Conservation (phyloP, 768 basidiomycete species). For the Boletus rubroflammeus region DNA sequence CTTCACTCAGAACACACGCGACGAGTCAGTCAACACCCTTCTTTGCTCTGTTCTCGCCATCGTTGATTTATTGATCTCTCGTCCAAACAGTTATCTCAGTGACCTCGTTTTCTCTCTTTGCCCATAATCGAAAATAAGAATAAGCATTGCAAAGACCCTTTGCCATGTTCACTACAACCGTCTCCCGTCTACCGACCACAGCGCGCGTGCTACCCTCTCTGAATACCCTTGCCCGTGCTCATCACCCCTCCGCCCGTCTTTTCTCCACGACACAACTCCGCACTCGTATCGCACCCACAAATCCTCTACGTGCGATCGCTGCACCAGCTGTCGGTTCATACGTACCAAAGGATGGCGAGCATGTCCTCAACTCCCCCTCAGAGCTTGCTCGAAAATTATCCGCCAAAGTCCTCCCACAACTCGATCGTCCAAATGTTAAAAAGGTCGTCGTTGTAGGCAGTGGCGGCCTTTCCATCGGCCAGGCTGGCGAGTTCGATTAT, state of each 20-base stretch:
- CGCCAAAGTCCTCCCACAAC: conserved; percentile 88
- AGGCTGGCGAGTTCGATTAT: conserved; percentile 99
- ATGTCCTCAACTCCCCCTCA: conserved; percentile 88
- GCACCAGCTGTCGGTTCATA: conserved; percentile 74
- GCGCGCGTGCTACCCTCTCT: conserved; percentile 12
- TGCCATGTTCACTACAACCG: conserved; percentile 10
- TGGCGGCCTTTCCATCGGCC: conserved; percentile 95
- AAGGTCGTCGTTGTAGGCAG: conserved; percentile 96
- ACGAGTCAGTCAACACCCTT: conserved; percentile 27
- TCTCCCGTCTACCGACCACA: conserved; percentile 13
- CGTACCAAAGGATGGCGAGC: conserved; percentile 57
- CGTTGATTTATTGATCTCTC: conserved; percentile 2
- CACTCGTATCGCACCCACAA: conserved; percentile 43
- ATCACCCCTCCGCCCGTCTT: conserved; percentile 35
- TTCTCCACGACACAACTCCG: conserved; percentile 48
- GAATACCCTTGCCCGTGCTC: conserved; percentile 15
- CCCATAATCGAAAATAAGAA: conserved; percentile 11
- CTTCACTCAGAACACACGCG: conserved; percentile 33
- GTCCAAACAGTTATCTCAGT: conserved; percentile 25
- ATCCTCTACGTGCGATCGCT: conserved; percentile 60
- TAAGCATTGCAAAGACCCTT: background rate
- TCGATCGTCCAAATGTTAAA: conserved; percentile 87
- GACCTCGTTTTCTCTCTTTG: conserved; percentile 31
- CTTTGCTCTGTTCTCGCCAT: background rate
- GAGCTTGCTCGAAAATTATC: conserved; percentile 92